These are phyloP conservation scores for Colletotrichum tanaceti DNA, from an alignment of 2,329 filamentous ascomycete species.

Conservation along the genomic window DNA sequence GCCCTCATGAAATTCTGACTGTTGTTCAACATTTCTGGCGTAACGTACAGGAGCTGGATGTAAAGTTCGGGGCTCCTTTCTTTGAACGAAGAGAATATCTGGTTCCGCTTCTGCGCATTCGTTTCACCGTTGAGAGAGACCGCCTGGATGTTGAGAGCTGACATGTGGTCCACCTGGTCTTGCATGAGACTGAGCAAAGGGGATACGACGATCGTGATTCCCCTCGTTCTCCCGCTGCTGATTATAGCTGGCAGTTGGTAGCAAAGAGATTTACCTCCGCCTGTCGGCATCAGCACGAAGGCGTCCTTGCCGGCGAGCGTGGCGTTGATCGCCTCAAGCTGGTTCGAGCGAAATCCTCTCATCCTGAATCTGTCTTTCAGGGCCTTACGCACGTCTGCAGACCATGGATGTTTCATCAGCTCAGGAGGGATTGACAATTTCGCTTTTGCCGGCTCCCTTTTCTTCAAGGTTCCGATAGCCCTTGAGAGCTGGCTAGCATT, in stretches of 20 bases:
- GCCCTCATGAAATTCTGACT: constrained; percentile 75
- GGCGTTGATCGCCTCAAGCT: constrained; percentile 95
- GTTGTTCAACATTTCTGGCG: constrained; percentile 94
- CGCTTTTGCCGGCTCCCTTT: constrained; percentile 45
- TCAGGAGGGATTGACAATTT: constrained; percentile 58
- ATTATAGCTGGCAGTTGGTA: constrained; percentile 95
- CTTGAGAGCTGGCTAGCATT: constrained; percentile 53
- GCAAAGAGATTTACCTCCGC: constrained; percentile 95
- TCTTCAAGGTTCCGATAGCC: constrained; percentile 50
- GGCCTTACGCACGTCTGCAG: constrained; percentile 82
- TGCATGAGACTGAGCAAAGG: constrained; percentile 96
- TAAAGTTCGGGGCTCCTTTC: constrained; percentile 76
- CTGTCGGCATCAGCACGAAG: constrained; percentile 97
- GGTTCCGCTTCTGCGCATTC: constrained; percentile 68
- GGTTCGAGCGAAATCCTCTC: constrained; percentile 87
- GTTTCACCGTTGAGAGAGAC: constrained; percentile 85
- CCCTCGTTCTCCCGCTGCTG: constrained; percentile 80
- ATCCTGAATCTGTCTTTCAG: constrained; percentile 87
- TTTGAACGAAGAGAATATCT: constrained; percentile 74
- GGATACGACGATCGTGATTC: constrained; percentile 94
- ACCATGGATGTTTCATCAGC: constrained; percentile 81
- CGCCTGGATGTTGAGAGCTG: constrained; percentile 79
- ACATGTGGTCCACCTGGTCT: constrained; percentile 90
- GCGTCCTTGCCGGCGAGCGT: constrained; percentile 88
- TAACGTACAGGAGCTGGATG: constrained; percentile 92